Evolutionary conservation across 2,329 filamentous ascomycete genomes (phyloP), one percentile per base, ranked within the genome.

Genomic region (Pyrenophora tritici-repentis): DNA sequence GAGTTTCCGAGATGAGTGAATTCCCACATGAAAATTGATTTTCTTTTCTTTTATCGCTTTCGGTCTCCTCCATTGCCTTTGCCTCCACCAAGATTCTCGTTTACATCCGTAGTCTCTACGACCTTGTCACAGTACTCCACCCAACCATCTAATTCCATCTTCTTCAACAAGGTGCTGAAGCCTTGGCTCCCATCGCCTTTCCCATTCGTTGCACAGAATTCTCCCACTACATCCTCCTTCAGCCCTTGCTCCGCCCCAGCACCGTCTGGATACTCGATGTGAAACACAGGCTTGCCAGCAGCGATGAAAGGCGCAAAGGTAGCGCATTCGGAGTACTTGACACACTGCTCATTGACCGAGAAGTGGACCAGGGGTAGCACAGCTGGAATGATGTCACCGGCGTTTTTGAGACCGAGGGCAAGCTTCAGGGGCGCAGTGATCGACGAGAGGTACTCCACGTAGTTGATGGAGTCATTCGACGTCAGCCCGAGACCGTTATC

Each of bases 331-430:
- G 73, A 52, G 60, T 83, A 83, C 66, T 86, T 61, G 13, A 80
- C 78, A 67, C 87, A 90, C 72, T 89, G 81, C 75, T 90, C 87
- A 70, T 89, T 88, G 60, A 90, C 86, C 6, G 79, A 81, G 73
- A 87, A 90, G 63, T 87, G 78, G 45, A 87, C 81, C 4, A 80
- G 69, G 24, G 75, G 68, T 5, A 82, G 70, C 2, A 83, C 78
- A 1, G 70, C 56, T 6, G 67, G 50, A 47, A 89, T 83, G 55
- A 90, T 85, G 36, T 75, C 77, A 10, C 77, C 83, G 1, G 83
- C 84, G 65, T 90, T 90, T 74, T 90, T 90, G 47, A 90, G 77
- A 0, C 87, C 87, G 8, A 85, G 78, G 1, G 83, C 79, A 67
- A 90, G 74, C 53, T 83, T 82, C 39, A 79, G 77, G 6, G 71